Base-by-base conservation (phyloP, 345 rosid genomes). In the Excoecaria cochinchinensis region DNA sequence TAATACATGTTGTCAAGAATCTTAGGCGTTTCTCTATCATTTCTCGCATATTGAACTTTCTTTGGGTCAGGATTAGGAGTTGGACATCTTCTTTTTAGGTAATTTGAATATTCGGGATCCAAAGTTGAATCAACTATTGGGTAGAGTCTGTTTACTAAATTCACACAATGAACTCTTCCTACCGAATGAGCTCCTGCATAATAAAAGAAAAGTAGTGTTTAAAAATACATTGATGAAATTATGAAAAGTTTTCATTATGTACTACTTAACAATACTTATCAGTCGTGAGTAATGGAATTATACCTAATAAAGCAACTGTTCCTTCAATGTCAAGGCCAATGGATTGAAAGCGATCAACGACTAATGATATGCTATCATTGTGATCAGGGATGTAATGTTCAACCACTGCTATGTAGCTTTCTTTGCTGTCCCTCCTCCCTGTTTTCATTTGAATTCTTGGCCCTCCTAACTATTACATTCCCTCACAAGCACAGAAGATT, bases 11-110 rank as follows among this genome's bases (percentile, higher is more conserved):
- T 95, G 78, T 92, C 97, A 25, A 92, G 77, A 74, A 88, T 75
- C 97, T 92, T 92, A 0, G 99, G 97, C 0, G 97, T 95, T 79
- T 88, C 89, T 0, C 85, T 78, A 79, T 95, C 95, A 40, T 89
- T 91, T 74, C 97, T 85, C 11, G 94, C 78, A 53, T 94, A 92
- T 36, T 82, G 40, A 48, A 92, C 97, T 0, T 72, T 86, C 3
- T 73, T 74, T 8, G 93, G 92, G 50, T 87, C 82, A 0, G 95
- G 93, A 10, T 73, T 39, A 0, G 94, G 90, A 14, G 85, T 64
- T 0, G 97, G 97, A 55, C 97, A 92, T 60, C 97, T 78, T 0
- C 80, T 64, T 77, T 85, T 90, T 0, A 92, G 79, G 90, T 92
- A 92, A 69, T 76, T 78, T 0, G 95, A 97, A 40, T 85, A 86